Conservation (phyloP, 139 green algal species). For the Coelastrella sp. region DNA sequence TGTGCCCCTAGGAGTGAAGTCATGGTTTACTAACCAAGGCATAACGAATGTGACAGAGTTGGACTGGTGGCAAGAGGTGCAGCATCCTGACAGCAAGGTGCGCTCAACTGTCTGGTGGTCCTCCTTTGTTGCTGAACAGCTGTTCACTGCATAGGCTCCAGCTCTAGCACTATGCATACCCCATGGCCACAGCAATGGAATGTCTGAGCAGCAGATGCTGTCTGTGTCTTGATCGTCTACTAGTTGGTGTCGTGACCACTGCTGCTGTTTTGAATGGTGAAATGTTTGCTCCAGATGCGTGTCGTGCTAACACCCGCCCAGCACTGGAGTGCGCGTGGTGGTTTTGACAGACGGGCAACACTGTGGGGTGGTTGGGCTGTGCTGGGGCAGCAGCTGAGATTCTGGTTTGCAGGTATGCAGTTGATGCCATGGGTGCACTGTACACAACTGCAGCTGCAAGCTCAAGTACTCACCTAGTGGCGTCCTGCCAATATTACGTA, state of each 20-base stretch:
- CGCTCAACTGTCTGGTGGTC: background rate
- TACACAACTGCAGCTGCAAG: background rate
- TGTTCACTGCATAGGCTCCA: too few species aligned
- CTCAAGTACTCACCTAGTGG: too few species aligned
- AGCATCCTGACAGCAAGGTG: slow-evolving; percentile 51
- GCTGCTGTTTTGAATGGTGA: background rate
- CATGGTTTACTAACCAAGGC: slow-evolving; percentile 69
- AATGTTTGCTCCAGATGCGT: slow-evolving; percentile 6
- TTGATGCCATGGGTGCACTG: background rate
- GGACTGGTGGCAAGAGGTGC: slow-evolving; percentile 82
- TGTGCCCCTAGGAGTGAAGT: slow-evolving; percentile 75
- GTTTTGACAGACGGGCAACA: slow-evolving; percentile 58
- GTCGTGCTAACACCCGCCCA: slow-evolving; percentile 60
- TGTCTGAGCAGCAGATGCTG: too few species aligned
- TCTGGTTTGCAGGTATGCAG: slow-evolving; percentile 75
- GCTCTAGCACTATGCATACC: too few species aligned
- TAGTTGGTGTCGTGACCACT: background rate
- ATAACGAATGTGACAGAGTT: slow-evolving; percentile 77
- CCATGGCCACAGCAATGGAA: too few species aligned
- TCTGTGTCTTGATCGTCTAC: background rate
- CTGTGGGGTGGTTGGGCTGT: slow-evolving; percentile 78
- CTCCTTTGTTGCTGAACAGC: background rate
- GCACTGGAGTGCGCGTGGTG: slow-evolving; percentile 74
- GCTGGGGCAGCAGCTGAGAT: slow-evolving; percentile 42
- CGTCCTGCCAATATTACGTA: too few species aligned